These are phyloP conservation scores for Nakazawaea pomicola DNA, from an alignment of 805 yeast genomes.

Conservation along the genomic window DNA sequence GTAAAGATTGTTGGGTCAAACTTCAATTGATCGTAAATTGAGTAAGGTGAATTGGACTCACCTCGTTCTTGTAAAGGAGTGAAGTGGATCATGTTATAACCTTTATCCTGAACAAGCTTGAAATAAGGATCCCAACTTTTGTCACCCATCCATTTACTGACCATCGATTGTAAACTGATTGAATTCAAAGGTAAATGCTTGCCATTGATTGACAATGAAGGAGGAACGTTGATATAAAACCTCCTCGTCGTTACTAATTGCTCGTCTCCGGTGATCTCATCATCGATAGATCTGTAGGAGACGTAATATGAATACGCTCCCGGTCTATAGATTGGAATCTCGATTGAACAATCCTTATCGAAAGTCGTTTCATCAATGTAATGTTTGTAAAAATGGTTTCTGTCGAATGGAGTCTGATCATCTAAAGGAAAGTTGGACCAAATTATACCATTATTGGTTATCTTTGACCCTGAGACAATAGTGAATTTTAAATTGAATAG, in stretches of 20 bases:
- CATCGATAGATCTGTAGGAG: constrained; percentile 41
- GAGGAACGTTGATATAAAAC: constrained; percentile 76
- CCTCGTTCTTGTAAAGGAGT: constrained; percentile 93
- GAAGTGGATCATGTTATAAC: constrained; percentile 94
- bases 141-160: constrained; percentile 94
- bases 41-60: constrained; percentile 86
- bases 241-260: constrained; percentile 45
- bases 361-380: constrained; percentile 48
- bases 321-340: constrained; percentile 58
- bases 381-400: constrained; percentile 50
- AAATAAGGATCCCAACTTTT: constrained; percentile 67
- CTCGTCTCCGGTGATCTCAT: constrained; percentile 21
- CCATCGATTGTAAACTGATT: constrained; percentile 75
- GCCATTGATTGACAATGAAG: constrained; percentile 56
- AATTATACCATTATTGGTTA: constrained; percentile 65
- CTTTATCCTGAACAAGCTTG: constrained; percentile 57
- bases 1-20: constrained; percentile 69
- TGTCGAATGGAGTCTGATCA: constrained; percentile 38
- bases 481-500: constrained; percentile 50
- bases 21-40: constrained; percentile 77
- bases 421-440: constrained; percentile 68
- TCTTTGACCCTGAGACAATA: constrained; percentile 70
- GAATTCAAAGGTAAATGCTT: constrained; percentile 67
- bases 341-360: constrained; percentile 56
- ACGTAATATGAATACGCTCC: constrained; percentile 79